A percentile compares a stretch with the other conserved stretches of the same genome.
These are phyloP conservation scores for Amaranthus cruentus DNA, from an alignment of 148 eudicot species.

Conservation along the genomic window DNA sequence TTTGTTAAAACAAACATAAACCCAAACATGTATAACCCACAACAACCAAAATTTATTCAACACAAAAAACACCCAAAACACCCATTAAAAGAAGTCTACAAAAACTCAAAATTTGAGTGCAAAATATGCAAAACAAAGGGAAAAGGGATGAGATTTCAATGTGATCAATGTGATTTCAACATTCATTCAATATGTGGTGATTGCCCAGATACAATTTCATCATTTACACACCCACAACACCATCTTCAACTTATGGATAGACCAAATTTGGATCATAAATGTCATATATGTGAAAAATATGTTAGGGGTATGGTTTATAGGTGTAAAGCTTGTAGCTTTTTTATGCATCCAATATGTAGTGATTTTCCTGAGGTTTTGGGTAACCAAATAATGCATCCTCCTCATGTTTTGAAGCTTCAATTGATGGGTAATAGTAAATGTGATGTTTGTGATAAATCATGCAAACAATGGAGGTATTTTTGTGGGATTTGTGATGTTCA, in stretches of 20 bases:
- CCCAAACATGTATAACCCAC: background rate
- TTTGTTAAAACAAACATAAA: background rate
- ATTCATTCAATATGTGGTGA: slow-evolving; percentile 13
- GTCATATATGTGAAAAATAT: slow-evolving; percentile 12
- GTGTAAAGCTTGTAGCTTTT: slow-evolving; percentile 18
- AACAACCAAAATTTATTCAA: slow-evolving; percentile 8
- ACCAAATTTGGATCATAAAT: background rate
- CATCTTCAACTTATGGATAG: background rate
- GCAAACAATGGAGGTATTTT: slow-evolving; percentile 20
- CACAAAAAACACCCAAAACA: slow-evolving; percentile 17
- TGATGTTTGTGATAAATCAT: slow-evolving; percentile 18
- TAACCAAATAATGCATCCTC: slow-evolving; percentile 17
- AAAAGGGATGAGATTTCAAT: slow-evolving; percentile 5
- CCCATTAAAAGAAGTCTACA: slow-evolving; percentile 24
- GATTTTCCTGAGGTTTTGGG: slow-evolving; percentile 8
- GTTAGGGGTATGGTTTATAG: slow-evolving; percentile 20
- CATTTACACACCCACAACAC: slow-evolving; percentile 21
- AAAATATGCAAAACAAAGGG: slow-evolving; percentile 17
- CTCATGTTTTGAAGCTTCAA: slow-evolving; percentile 12
- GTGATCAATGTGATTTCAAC: slow-evolving; percentile 17
- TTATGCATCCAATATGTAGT: slow-evolving; percentile 22
- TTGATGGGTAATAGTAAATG: background rate
- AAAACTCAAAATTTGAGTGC: slow-evolving; percentile 19
- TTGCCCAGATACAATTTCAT: background rate
- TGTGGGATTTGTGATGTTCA: slow-evolving; percentile 29